A percentile compares a stretch with the other conserved stretches of the same genome.
Conservation (phyloP, 768 basidiomycete species). For the Austroboletus eburneus region DNA sequence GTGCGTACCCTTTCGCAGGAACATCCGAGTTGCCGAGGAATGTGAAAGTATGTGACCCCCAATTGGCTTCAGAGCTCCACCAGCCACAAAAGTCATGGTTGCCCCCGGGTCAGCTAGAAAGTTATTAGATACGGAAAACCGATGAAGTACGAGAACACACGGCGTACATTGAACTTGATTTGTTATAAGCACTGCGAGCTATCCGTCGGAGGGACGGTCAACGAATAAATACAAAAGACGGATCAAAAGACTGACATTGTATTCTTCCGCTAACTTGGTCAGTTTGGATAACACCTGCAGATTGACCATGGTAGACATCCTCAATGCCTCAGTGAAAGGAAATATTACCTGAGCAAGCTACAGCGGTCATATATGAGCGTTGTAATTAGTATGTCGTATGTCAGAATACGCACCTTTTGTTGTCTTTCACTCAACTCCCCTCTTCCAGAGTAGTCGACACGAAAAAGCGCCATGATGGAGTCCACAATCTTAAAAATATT, state of each 20-base stretch:
- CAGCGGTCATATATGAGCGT: slow-evolving; percentile 8
- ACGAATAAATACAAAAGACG: not conserved
- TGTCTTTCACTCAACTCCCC: slow-evolving; percentile 93
- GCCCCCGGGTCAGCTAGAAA: slow-evolving; percentile 88
- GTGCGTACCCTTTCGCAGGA: slow-evolving; percentile 74
- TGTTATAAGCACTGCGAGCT: slow-evolving; percentile 85
- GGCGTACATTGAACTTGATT: slow-evolving; percentile 84
- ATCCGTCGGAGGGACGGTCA: slow-evolving; percentile 9
- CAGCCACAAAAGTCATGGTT: slow-evolving; percentile 92
- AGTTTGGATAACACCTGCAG: slow-evolving; percentile 84
- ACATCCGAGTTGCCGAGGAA: slow-evolving; percentile 84
- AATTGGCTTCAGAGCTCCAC: slow-evolving; percentile 87
- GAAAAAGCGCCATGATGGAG: slow-evolving; percentile 95
- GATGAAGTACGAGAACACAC: not conserved
- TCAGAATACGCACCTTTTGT: slow-evolving; percentile 58
- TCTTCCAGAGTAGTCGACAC: slow-evolving; percentile 89
- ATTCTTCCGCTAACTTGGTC: slow-evolving; percentile 89
- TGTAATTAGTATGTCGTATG: not conserved
- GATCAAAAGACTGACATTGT: slow-evolving; percentile 51
- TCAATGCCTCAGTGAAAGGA: not conserved
- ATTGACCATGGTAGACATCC: not conserved
- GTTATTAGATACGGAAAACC: slow-evolving; percentile 5
- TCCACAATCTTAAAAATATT: slow-evolving; percentile 70
- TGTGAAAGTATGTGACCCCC: slow-evolving; percentile 86
- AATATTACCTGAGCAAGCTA: slow-evolving; percentile 75